These are phyloP conservation scores for Aspergillus felis DNA, from an alignment of 2,329 filamentous ascomycete species.

Conservation along the genomic window DNA sequence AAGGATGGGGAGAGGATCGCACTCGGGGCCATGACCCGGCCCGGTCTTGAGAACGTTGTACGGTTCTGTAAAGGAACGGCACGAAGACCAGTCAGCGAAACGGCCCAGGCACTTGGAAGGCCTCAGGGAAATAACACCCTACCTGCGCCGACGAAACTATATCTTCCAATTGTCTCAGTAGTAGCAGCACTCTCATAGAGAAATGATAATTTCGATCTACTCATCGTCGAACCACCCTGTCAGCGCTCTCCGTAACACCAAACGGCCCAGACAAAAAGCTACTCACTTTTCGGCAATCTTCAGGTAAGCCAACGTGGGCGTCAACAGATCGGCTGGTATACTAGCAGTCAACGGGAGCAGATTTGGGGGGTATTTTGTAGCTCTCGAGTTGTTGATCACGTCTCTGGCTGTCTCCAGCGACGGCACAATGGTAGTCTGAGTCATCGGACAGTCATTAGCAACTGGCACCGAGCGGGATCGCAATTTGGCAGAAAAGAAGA, in stretches of 20 bases:
- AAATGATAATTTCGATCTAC: constrained; percentile 73
- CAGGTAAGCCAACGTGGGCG: constrained; percentile 90
- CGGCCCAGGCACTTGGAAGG: not conserved
- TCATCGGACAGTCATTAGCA: constrained; percentile 8
- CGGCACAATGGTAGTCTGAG: constrained; percentile 53
- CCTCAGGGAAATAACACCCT: constrained; percentile 18
- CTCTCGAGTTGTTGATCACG: constrained; percentile 50
- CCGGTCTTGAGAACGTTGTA: constrained; percentile 82
- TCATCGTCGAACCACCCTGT: not conserved
- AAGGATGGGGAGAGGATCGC: constrained; percentile 78
- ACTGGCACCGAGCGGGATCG: not conserved
- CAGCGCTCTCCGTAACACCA: not conserved
- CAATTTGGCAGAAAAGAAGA: not conserved
- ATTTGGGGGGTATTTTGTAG: constrained; percentile 61
- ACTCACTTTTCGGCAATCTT: constrained; percentile 75
- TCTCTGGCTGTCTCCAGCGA: constrained; percentile 58
- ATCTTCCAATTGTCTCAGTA: constrained; percentile 87
- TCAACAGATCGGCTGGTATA: constrained; percentile 87
- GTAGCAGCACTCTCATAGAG: constrained; percentile 91
- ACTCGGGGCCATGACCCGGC: constrained; percentile 75
- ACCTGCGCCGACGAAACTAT: constrained; percentile 89
- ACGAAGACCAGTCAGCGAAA: constrained; percentile 8
- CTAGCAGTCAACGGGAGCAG: constrained; percentile 78
- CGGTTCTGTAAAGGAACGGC: constrained; percentile 44
- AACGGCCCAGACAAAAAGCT: constrained; percentile 5